Conservation (phyloP, 31 red algal species). For the Porphyra umbilicalis region DNA sequence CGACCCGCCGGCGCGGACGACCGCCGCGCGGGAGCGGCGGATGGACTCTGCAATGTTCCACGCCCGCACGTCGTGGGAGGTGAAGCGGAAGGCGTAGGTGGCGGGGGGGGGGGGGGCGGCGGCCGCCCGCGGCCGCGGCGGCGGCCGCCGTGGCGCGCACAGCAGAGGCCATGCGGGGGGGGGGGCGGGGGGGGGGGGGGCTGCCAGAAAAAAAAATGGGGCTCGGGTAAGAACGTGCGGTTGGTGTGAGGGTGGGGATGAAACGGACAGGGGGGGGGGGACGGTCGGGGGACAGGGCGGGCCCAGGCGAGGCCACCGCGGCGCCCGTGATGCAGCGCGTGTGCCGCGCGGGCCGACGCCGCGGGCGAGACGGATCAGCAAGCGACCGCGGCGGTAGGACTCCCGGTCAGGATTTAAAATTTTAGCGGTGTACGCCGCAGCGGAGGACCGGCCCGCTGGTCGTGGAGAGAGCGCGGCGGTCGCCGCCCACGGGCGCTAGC, state of each 20-base stretch:
- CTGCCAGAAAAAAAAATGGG: background rate
- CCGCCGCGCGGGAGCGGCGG: conserved; percentile 29
- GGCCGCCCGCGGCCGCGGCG: background rate
- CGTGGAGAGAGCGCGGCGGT: no score
- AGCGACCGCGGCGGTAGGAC: no score
- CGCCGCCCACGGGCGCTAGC: no score
- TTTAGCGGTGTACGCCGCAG: no score
- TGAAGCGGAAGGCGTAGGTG: conserved; percentile 30
- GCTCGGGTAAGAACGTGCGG: background rate
- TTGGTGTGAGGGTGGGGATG: no score
- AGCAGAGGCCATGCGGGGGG: background rate
- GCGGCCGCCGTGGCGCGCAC: background rate
- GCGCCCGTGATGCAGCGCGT: no score
- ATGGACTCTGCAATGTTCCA: conserved; percentile 52
- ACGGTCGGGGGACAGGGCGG: background rate
- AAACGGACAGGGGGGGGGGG: background rate
- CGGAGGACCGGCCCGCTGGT: no score
- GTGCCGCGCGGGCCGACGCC: no score
- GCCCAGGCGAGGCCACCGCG: no score
- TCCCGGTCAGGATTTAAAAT: no score
- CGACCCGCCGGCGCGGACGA: conserved; percentile 47
- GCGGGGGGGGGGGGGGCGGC: conserved; percentile 1
- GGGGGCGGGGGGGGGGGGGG: background rate
- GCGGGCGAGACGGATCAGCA: no score
- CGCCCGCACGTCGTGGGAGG: conserved; percentile 51